Evolutionary conservation across 257 asterid species (phyloP), one percentile per base, ranked within the genome.

Genomic region (Nicotiana undulata): DNA sequence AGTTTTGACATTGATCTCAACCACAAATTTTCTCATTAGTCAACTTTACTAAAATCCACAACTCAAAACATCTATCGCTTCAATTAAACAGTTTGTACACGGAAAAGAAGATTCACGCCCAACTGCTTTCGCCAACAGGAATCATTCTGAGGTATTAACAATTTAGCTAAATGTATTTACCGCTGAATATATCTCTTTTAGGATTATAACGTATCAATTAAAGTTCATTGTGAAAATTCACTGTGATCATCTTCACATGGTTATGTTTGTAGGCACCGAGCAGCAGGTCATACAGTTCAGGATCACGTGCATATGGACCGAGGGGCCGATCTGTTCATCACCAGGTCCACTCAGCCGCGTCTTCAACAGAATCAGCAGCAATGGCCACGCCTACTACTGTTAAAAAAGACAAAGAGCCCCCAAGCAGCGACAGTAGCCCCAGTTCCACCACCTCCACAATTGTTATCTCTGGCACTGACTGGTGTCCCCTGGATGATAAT

Each of bases 401-500:
- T 9, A 34, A 66, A 34, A 7, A 44, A n/a, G 59, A 18, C 13
- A 65, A 63, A 72, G 61, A 37, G 4, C 77, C 80, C 70, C 37
- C 80, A 31, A 75, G 67, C 81, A n/a, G 18, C 79, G 51, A 40
- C 74, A 79, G 83, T 37, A 77, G 82, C 76, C 79, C 80, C 82
- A 60, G 63, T 82, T 75, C 37, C 76, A 76, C 37, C 76, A 78
- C 77, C 85, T 13, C 74, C 52, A 49, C 58, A 56, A 32, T 63
- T 79, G 31, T 49, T 56, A 72, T 34, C 67, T 26, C 58, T 37
- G 20, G 46, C 70, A 76, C 84, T 56, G 84, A 90, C 37, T 93
- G 97, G 98, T 87, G 70, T 79, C 96, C 98, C 63, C 74, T 58
- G 84, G 89, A 86, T 86, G 96, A 93, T 86, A 89, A 86, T 79